phyloP scores from a whole-genome alignment of 2,329 filamentous ascomycete genomes.

The Macrophomina tecta region DNA sequence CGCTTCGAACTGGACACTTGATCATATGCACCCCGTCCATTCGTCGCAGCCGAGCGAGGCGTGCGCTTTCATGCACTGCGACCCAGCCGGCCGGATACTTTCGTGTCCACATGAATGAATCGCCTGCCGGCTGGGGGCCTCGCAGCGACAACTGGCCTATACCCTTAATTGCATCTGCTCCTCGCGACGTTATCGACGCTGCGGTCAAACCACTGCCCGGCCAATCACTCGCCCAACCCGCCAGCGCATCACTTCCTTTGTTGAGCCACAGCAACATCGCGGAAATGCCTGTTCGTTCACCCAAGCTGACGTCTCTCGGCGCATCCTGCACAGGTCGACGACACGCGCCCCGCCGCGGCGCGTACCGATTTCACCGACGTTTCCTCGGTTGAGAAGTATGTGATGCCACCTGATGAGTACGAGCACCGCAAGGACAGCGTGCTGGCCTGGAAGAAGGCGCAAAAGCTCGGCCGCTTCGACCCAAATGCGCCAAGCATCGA shows the following conservation, averaged over 20 bases:
- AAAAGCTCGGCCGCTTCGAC: slow-evolving; percentile 96
- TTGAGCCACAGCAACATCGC: background rate
- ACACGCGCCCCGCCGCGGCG: slow-evolving; percentile 76
- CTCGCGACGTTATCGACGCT: slow-evolving; percentile 9
- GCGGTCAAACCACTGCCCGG: no score
- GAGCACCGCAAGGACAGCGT: slow-evolving; percentile 86
- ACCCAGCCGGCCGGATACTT: background rate
- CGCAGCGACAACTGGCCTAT: slow-evolving; percentile 4
- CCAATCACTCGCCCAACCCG: background rate
- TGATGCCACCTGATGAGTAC: slow-evolving; percentile 85
- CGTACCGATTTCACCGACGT: slow-evolving; percentile 83
- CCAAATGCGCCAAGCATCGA: slow-evolving; percentile 78
- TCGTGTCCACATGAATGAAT: slow-evolving; percentile 20
- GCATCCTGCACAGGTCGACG: slow-evolving; percentile 66
- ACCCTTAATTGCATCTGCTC: slow-evolving; percentile 12
- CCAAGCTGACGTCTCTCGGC: slow-evolving; percentile 4
- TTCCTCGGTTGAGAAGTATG: slow-evolving; percentile 84
- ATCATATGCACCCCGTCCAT: background rate
- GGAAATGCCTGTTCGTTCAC: background rate
- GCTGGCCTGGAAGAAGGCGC: slow-evolving; percentile 91
- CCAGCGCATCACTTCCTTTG: slow-evolving; percentile 5
- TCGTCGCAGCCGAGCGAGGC: background rate
- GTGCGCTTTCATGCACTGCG: slow-evolving; percentile 9
- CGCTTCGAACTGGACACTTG: background rate
- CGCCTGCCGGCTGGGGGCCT: slow-evolving; percentile 15